phyloP scores from a whole-genome alignment of 345 rosid species.

The Citrus reticulata region DNA sequence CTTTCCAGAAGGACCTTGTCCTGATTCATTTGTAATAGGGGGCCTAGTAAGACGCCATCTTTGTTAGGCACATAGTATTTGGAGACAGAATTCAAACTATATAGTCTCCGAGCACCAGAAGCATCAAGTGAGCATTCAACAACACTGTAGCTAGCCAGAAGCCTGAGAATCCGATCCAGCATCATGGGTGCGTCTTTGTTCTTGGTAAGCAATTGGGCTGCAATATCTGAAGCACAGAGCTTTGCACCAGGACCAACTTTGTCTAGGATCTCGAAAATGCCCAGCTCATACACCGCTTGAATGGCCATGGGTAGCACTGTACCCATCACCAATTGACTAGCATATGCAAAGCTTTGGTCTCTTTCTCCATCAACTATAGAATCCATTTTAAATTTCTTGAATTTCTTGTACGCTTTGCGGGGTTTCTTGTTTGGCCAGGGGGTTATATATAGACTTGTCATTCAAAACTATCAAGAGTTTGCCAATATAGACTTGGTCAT shows the following conservation, averaged over 20 bases:
- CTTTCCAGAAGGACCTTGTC: neutral
- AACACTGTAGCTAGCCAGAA: conserved; percentile 23
- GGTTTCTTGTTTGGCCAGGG: too few species aligned
- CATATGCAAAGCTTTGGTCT: conserved; percentile 1
- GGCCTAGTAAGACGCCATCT: neutral
- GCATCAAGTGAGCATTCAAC: conserved; percentile 13
- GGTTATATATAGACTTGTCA: too few species aligned
- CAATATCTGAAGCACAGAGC: neutral
- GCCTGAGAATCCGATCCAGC: conserved; percentile 12
- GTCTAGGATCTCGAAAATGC: conserved; percentile 27
- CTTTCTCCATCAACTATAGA: neutral
- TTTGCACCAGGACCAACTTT: conserved; percentile 15
- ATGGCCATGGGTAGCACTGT: conserved; percentile 26
- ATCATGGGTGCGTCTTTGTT: conserved; percentile 21
- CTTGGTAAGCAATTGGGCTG: conserved; percentile 1
- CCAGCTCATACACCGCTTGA: conserved; percentile 26
- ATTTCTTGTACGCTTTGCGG: too few species aligned
- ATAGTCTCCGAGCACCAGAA: neutral
- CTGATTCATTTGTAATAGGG: neutral
- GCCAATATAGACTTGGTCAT: too few species aligned
- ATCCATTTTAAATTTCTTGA: too few species aligned
- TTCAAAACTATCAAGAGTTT: too few species aligned
- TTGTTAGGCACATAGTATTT: neutral
- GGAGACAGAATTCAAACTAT: conserved; percentile 18
- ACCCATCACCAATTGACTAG: conserved; percentile 13